Evolutionary conservation across 306 rosid genomes (phyloP).

Genomic region (Spatholobus suberectus): DNA sequence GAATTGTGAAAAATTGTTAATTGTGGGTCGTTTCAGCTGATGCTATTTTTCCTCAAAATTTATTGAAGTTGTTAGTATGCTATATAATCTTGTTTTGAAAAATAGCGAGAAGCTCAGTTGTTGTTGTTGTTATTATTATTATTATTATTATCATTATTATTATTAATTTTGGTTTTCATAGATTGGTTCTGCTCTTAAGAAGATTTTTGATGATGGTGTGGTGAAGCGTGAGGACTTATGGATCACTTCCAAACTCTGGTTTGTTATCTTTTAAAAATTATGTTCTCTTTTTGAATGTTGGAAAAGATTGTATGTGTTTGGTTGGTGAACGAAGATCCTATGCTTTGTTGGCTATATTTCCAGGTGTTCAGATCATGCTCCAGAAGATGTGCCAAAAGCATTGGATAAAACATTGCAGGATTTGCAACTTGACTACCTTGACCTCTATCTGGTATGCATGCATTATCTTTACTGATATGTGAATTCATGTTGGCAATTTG

Average conservation of each 20-base stretch:
- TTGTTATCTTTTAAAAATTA: neutral
- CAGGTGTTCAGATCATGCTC: conserved; percentile 74
- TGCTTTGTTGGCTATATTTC: neutral
- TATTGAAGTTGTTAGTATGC: too few relatives aligned
- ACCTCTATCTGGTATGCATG: conserved; percentile 63
- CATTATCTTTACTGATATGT: neutral
- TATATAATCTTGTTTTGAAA: neutral
- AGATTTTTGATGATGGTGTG: conserved; percentile 57
- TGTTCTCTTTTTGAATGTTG: neutral
- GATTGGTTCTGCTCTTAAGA: conserved; percentile 67
- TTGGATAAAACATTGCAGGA: conserved; percentile 59
- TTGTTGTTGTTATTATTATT: too few relatives aligned
- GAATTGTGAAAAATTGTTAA: neutral
- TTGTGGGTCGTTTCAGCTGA: neutral
- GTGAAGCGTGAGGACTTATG: conserved; percentile 67
- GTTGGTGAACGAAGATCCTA: conserved; percentile 20
- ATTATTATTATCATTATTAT: too few relatives aligned
- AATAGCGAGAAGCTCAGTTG: too few relatives aligned
- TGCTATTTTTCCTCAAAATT: too few relatives aligned
- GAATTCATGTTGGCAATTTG: neutral
- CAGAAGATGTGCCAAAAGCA: conserved; percentile 75
- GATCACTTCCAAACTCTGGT: conserved; percentile 82
- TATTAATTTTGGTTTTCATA: conserved; percentile 18
- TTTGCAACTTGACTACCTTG: conserved; percentile 76
- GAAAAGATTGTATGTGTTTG: neutral